These are phyloP conservation scores for Penicillium sp. DNA, from an alignment of 2,329 filamentous ascomycete genomes.

Conservation along the genomic window DNA sequence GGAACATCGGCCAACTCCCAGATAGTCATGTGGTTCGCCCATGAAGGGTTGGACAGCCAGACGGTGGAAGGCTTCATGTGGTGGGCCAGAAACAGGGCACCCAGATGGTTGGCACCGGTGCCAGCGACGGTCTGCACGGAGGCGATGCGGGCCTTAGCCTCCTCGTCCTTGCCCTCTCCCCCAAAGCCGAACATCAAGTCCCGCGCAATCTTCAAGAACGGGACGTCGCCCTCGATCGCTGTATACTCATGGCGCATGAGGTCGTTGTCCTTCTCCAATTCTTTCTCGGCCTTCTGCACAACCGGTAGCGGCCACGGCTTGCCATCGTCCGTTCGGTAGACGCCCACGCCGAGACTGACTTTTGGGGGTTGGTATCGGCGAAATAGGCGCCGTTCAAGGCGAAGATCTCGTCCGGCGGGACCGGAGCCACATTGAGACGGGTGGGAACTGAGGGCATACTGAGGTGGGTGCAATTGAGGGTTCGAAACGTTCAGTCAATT, in stretches of 20 bases:
- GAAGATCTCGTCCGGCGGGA: constrained; percentile 87
- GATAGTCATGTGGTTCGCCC: constrained; percentile 97
- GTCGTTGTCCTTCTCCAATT: constrained; percentile 76
- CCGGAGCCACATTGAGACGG: constrained; percentile 61
- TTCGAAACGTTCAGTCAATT: neutral
- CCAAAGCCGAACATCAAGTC: constrained; percentile 66
- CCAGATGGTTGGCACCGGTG: constrained; percentile 88
- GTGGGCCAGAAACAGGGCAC: constrained; percentile 80
- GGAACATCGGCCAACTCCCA: constrained; percentile 70
- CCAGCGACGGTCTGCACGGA: constrained; percentile 93
- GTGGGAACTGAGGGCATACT: constrained; percentile 29
- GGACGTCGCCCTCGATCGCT: constrained; percentile 78
- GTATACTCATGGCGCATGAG: constrained; percentile 95
- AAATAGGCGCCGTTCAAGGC: constrained; percentile 79
- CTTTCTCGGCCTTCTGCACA: constrained; percentile 71
- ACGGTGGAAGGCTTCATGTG: constrained; percentile 72
- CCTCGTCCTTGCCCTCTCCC: constrained; percentile 50
- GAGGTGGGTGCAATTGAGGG: constrained; percentile 4
- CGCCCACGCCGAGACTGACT: constrained; percentile 84
- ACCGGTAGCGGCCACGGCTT: constrained; percentile 96
- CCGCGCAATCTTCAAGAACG: constrained; percentile 80
- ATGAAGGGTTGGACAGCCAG: constrained; percentile 91
- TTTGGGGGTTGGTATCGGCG: constrained; percentile 68
- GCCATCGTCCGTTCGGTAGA: constrained; percentile 84
- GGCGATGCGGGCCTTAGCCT: constrained; percentile 48